These are phyloP conservation scores for Diplotaxis tenuifolia DNA, from an alignment of 345 rosid species.

Conservation along the genomic window DNA sequence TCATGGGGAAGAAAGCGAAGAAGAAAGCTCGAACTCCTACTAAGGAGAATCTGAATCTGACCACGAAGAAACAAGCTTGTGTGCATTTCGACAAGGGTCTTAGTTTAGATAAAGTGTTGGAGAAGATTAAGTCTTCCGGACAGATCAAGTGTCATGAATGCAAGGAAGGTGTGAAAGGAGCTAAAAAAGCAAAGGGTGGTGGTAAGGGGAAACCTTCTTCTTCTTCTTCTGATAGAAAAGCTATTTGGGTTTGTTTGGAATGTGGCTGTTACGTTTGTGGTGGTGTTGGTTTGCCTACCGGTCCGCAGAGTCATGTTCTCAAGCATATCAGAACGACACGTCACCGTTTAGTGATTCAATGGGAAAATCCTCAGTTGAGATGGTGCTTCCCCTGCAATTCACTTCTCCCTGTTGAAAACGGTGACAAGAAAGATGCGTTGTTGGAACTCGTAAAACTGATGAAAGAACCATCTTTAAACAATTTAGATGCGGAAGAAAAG, in stretches of 20 bases:
- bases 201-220: conserved; percentile 59
- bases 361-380: conserved; percentile 76
- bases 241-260: conserved; percentile 88
- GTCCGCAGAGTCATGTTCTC: conserved; percentile 69
- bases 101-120: conserved; percentile 52
- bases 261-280: conserved; percentile 91
- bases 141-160: conserved; percentile 73
- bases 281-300: conserved; percentile 81
- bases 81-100: conserved; percentile 63
- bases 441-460: conserved; percentile 57
- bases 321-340: conserved; percentile 60
- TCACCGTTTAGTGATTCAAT: conserved; percentile 73
- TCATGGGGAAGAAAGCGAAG: conserved; percentile 88
- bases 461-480: conserved; percentile 44
- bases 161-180: conserved; percentile 59
- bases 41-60: conserved; percentile 47
- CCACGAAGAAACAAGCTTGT: conserved; percentile 52
- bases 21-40: conserved; percentile 59
- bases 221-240: conserved; percentile 46
- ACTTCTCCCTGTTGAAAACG: conserved; percentile 64
- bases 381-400: conserved; percentile 78
- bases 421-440: conserved; percentile 54
- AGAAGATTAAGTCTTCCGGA: conserved; percentile 51
- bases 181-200: conserved; percentile 67
- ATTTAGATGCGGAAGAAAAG: conserved; percentile 50